Evolutionary conservation across 257 asterid species (phyloP), one percentile per base, ranked within the genome.

Genomic region (Solanum boliviense): DNA sequence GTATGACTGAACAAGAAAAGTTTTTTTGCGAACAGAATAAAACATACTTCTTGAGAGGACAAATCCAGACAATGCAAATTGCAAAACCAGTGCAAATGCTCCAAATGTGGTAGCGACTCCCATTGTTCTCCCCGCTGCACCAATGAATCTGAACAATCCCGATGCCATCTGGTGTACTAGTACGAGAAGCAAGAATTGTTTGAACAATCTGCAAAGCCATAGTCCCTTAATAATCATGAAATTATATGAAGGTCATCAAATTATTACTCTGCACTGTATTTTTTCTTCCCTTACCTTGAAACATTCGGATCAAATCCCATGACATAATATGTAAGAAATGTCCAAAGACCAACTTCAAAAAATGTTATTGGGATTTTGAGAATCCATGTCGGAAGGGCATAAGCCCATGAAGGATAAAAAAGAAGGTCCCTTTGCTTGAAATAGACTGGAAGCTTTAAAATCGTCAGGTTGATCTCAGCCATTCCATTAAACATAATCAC

Each of bases 391-490:
- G 98, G 98, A 60, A 95, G 81, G 29, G 92, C 95, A 89, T 91
- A 94, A 18, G 94, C 89, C 98, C 98, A 95, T 3, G 98, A 87
- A 1, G 98, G 98, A 86, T 83, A 95, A 62, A 95, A 93, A 38
- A 52, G 92, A 88, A 93, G 92, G 83, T 95, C 94, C 87, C 97
- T 86, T 86, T 95, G 98, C 88, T 95, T 95, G 91, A 92, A 95
- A 89, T 92, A 95, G 31, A 93, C 94, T 0, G 98, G 98, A 90
- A 95, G 98, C 93, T 91, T 94, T 75, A 29, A 86, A 35, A 94
- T 90, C n/a, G 95, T 94, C 91, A 94, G 68, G 76, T 94, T 75
- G 87, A 94, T 87, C 91, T 94, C 98, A 1, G 94, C 79, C 90
- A 93, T 62, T 83, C 96, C 98, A 23, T 94, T 93, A 91, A 94